Percentiles rank a stretch among this genome's conserved stretches.
Evolutionary conservation across 73 alveolate species (phyloP).

Genomic region (Paramecium sexaurelia): DNA sequence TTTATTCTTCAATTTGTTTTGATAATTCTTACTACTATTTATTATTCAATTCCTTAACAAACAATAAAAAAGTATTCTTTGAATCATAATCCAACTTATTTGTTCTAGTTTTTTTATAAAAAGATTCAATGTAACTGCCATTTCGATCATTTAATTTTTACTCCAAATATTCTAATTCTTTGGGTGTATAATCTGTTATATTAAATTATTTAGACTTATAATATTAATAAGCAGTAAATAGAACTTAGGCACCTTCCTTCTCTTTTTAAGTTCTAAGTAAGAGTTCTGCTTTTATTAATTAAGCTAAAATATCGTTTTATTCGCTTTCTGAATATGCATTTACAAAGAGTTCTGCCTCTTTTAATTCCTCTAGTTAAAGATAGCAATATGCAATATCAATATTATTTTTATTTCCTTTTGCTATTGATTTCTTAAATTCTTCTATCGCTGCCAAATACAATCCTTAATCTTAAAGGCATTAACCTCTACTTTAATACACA

Average conservation of each 20-base stretch:
- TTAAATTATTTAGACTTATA: neutral
- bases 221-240: neutral
- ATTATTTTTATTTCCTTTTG: neutral
- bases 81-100: neutral
- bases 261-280: neutral
- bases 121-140: neutral
- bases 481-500: neutral
- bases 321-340: neutral
- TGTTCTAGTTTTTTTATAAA: neutral
- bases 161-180: conserved; percentile 1
- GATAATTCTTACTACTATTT: neutral
- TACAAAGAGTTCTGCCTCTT: neutral
- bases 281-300: neutral
- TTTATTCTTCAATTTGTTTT: neutral
- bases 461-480: neutral
- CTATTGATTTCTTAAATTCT: neutral
- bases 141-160: neutral
- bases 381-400: conserved; percentile 7
- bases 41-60: neutral
- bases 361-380: neutral
- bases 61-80: neutral
- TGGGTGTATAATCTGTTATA: neutral
- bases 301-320: neutral
- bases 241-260: neutral
- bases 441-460: neutral